Conservation (phyloP, 371 early-diverging fungal species). For the Vavraia culicis region DNA sequence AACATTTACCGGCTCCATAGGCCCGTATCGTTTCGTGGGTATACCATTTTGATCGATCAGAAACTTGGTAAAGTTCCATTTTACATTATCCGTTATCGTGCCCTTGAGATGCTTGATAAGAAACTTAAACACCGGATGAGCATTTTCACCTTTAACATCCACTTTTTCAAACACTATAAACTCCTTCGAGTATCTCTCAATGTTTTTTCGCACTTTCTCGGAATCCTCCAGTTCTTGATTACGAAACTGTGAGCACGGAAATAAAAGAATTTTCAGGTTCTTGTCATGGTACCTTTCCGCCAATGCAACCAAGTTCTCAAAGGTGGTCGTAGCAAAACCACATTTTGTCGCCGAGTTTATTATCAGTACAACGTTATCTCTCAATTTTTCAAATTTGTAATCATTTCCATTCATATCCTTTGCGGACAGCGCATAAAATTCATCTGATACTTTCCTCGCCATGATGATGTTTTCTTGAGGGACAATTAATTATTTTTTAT, state of each 20-base stretch:
- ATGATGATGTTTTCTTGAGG: no score
- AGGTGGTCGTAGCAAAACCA: conserved; percentile 63
- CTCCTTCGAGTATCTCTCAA: conserved; percentile 45
- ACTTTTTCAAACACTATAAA: conserved; percentile 65
- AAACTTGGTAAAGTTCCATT: conserved; percentile 48
- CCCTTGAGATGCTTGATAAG: conserved; percentile 50
- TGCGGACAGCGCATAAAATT: conserved; percentile 20
- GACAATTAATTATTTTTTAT: no score
- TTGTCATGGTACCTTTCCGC: conserved; percentile 54
- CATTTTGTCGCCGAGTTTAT: conserved; percentile 82
- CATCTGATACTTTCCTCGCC: no score
- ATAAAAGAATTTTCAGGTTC: conserved; percentile 45
- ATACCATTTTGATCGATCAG: conserved; percentile 51
- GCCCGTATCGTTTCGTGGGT: conserved; percentile 49
- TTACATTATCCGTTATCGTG: conserved; percentile 41
- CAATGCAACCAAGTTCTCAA: conserved; percentile 55
- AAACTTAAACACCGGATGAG: conserved; percentile 48
- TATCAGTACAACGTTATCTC: conserved; percentile 43
- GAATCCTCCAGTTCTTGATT: conserved; percentile 52
- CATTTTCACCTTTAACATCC: conserved; percentile 58
- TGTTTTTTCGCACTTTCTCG: conserved; percentile 36
- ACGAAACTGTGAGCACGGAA: conserved; percentile 69
- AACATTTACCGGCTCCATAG: conserved; percentile 18
- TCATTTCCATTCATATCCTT: background rate
- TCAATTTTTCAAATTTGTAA: conserved; percentile 7